Evolutionary conservation across 148 eudicot species (phyloP).

Genomic region (Diospyros lotus): DNA sequence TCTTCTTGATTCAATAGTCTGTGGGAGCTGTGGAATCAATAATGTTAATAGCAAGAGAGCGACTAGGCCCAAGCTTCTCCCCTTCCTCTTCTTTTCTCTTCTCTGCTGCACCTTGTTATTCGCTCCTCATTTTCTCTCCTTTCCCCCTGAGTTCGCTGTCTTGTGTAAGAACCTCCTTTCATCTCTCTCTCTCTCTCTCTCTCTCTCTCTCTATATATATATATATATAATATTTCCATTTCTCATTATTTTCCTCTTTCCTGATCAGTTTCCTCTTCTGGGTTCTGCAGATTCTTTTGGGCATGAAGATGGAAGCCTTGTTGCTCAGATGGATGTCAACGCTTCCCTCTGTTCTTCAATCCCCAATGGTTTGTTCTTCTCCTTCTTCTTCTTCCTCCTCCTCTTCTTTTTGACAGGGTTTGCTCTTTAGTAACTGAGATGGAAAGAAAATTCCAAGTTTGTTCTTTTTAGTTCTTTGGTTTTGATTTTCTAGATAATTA

Average conservation of each 20-base stretch:
- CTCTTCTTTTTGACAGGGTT: neutral
- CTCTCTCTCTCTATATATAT: no score
- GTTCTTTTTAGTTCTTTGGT: no score
- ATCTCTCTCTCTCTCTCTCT: no score
- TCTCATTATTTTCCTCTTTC: no score
- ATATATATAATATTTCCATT: no score
- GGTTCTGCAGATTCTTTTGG: no score
- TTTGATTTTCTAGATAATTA: no score
- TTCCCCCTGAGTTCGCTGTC: no score
- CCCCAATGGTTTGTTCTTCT: slow-evolving; percentile 41
- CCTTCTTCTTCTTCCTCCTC: neutral
- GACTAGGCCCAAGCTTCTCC: slow-evolving; percentile 36
- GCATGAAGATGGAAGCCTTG: no score
- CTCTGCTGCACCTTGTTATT: slow-evolving; percentile 48
- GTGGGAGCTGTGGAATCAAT: slow-evolving; percentile 14
- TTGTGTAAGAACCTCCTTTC: no score
- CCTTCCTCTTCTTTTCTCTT: slow-evolving; percentile 37
- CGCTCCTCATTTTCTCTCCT: slow-evolving; percentile 24
- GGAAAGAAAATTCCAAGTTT: neutral
- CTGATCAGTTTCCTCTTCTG: no score
- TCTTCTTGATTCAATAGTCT: slow-evolving; percentile 9
- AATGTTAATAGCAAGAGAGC: slow-evolving; percentile 21
- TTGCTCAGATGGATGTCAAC: slow-evolving; percentile 14
- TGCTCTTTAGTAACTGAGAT: neutral
- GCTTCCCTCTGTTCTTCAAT: slow-evolving; percentile 58